A percentile compares a stretch with the other conserved stretches of the same genome.
These are phyloP conservation scores for Pestalotiopsis sp. DNA, from an alignment of 2,329 filamentous ascomycete species.

Conservation along the genomic window DNA sequence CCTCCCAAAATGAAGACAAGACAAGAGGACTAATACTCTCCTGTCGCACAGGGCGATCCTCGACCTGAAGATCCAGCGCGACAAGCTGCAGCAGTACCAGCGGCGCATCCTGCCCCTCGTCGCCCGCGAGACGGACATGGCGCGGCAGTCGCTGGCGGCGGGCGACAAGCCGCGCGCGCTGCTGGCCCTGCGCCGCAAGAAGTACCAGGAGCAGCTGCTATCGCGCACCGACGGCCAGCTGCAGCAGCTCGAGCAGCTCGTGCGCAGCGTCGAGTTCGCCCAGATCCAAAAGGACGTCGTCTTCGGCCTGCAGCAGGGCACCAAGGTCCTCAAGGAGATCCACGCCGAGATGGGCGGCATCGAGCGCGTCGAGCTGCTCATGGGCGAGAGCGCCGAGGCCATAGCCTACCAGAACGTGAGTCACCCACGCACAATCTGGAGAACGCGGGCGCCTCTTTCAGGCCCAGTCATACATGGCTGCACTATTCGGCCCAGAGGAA, in stretches of 20 bases:
- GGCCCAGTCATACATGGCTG: too few species aligned
- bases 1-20: neutral
- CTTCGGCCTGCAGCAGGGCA: constrained; percentile 90
- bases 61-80: constrained; percentile 95
- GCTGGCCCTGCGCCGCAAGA: constrained; percentile 88
- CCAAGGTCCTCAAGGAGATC: constrained; percentile 85
- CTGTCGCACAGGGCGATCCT: constrained; percentile 76
- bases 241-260: constrained; percentile 89
- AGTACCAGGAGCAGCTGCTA: constrained; percentile 91
- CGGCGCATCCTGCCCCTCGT: constrained; percentile 86
- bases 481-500: too few species aligned
- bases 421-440: constrained; percentile 25
- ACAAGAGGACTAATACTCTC: neutral
- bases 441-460: constrained; percentile 8
- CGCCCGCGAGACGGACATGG: constrained; percentile 83
- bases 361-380: constrained; percentile 90
- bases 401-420: constrained; percentile 84
- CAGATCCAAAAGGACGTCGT: constrained; percentile 96
- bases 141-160: constrained; percentile 77
- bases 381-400: constrained; percentile 90
- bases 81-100: constrained; percentile 96
- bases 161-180: constrained; percentile 83
- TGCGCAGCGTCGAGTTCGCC: constrained; percentile 89
- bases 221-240: constrained; percentile 90
- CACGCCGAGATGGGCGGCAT: constrained; percentile 95